phyloP scores from a whole-genome alignment of 345 rosid species.

The Populus tremula region DNA sequence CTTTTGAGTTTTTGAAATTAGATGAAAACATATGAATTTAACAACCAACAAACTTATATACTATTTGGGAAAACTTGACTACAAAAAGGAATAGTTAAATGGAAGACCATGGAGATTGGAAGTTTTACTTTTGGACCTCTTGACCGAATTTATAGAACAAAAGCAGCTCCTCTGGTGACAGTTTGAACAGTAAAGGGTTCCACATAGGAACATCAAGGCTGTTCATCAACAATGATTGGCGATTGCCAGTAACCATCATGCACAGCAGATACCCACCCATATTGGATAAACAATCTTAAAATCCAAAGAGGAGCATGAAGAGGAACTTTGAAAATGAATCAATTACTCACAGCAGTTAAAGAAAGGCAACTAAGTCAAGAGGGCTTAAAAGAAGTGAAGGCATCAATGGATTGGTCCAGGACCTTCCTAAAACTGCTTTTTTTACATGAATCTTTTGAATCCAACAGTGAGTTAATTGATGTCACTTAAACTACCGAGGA shows the following conservation, averaged over 20 bases:
- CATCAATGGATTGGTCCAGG: neutral
- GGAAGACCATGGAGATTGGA: neutral
- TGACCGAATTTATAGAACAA: conserved; percentile 84
- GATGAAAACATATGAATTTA: neutral
- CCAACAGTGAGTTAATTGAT: neutral
- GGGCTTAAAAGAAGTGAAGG: neutral
- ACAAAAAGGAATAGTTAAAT: neutral
- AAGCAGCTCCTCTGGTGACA: conserved; percentile 72
- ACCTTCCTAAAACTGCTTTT: neutral
- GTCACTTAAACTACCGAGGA: neutral
- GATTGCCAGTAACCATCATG: conserved; percentile 70
- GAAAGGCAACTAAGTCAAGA: neutral
- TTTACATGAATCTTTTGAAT: neutral
- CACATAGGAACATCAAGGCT: conserved; percentile 73
- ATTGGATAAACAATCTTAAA: conserved; percentile 1
- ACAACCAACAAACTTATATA: neutral
- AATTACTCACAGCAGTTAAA: neutral
- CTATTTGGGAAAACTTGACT: neutral
- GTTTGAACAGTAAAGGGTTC: conserved; percentile 83
- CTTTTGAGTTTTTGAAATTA: neutral
- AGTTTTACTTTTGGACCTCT: conserved; percentile 62
- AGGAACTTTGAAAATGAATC: neutral
- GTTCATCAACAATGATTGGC: conserved; percentile 58
- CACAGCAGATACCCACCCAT: conserved; percentile 16
- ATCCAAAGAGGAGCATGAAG: neutral